Conservation (phyloP, 2,329 filamentous ascomycete species). For the Scedosporium minutisporum region DNA sequence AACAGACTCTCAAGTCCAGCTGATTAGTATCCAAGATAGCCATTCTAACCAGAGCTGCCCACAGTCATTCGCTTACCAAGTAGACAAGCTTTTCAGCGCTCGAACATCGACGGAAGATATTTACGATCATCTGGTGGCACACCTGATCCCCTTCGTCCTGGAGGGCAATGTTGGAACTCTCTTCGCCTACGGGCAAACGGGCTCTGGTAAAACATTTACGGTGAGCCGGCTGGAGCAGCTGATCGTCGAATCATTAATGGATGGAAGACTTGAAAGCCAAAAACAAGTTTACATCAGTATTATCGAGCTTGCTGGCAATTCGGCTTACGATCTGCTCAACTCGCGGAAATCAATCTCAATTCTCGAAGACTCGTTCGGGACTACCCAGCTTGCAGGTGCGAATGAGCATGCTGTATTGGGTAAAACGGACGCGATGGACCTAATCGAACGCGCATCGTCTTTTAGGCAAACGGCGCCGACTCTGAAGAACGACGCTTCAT, state of each 20-base stretch:
- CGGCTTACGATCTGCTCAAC: conserved; percentile 30
- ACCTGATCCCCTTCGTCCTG: conserved; percentile 35
- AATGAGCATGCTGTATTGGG: conserved; percentile 24
- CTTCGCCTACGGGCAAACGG: conserved; percentile 39
- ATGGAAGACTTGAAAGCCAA: conserved; percentile 12
- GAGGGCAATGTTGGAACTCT: conserved; percentile 37
- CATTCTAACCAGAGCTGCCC: not conserved
- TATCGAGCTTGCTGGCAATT: conserved; percentile 28
- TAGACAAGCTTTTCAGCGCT: not conserved
- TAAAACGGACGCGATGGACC: conserved; percentile 18
- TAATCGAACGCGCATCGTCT: conserved; percentile 26
- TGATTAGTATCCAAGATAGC: not conserved
- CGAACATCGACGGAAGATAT: not conserved
- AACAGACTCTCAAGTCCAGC: not conserved
- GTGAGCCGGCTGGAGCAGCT: conserved; percentile 30
- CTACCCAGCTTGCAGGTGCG: conserved; percentile 33
- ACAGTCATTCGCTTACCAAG: not conserved
- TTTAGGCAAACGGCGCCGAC: conserved; percentile 33
- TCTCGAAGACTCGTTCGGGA: conserved; percentile 35
- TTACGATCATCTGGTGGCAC: conserved; percentile 16
- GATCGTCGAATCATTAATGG: conserved; percentile 25
- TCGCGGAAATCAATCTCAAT: conserved; percentile 29
- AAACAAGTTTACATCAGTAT: conserved; percentile 26
- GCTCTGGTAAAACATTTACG: conserved; percentile 38
- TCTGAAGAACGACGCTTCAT: conserved; percentile 35